Conservation (phyloP, 2,329 filamentous ascomycete genomes). For the Trichoderma harzianum region DNA sequence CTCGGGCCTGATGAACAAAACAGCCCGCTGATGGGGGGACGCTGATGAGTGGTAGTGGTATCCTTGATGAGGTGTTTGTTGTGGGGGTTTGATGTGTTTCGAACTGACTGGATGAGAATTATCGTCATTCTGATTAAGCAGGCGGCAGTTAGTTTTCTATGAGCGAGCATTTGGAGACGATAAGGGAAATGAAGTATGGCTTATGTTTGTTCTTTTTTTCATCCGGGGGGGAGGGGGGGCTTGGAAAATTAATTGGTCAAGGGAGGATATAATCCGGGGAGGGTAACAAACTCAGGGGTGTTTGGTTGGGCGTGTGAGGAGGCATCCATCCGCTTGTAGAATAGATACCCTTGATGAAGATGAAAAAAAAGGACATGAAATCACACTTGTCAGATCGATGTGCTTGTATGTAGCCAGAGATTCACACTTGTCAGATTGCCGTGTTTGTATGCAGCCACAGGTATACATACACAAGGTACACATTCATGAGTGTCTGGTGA, state of each 20-base stretch:
- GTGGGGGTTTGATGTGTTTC: not conserved
- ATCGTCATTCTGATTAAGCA: constrained; percentile 10
- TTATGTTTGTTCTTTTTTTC: not conserved
- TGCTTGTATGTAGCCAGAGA: not conserved
- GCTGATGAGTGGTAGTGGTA: constrained; percentile 13
- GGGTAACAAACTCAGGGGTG: constrained; percentile 1
- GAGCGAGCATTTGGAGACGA: constrained; percentile 6
- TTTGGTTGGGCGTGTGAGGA: constrained; percentile 19
- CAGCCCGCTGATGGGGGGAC: constrained; percentile 29
- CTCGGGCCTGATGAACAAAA: constrained; percentile 56
- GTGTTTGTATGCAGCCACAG: not conserved
- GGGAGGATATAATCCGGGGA: not conserved
- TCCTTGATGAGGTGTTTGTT: not conserved
- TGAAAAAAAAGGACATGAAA: constrained; percentile 9
- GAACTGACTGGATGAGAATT: not conserved
- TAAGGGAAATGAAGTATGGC: not conserved
- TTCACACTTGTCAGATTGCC: not conserved
- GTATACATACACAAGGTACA: not conserved
- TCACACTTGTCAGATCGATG: not conserved
- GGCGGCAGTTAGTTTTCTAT: not conserved
- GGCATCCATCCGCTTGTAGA: constrained; percentile 30
- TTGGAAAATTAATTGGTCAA: constrained; percentile 5
- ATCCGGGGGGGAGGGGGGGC: not conserved
- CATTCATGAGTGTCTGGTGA: not conserved
- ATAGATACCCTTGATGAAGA: constrained; percentile 40